Percentiles rank a stretch among this genome's conserved stretches.
Conservation (phyloP, 1,284 basidiomycete genomes). For the Trametes hirsuta region DNA sequence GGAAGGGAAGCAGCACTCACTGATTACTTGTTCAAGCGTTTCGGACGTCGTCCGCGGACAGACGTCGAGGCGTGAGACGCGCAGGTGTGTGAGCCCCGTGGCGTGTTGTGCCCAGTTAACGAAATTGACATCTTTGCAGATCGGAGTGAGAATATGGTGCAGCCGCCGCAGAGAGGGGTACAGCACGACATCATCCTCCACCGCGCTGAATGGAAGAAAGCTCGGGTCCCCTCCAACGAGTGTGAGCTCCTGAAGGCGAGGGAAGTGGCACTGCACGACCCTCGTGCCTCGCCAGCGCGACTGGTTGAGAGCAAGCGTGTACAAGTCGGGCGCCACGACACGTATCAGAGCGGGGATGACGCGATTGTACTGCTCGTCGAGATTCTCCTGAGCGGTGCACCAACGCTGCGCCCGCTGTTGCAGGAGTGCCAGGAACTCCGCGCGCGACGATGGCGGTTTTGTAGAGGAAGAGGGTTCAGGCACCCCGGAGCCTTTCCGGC, state of each 20-base stretch:
- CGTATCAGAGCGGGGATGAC: conserved; percentile 12
- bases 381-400: conserved; percentile 13
- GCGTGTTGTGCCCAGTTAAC: conserved; percentile 13
- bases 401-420: conserved; percentile 12
- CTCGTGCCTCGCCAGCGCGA: conserved; percentile 12
- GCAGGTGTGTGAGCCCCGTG: conserved; percentile 16
- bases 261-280: conserved; percentile 9
- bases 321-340: conserved; percentile 13
- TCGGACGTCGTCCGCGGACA: conserved; percentile 12
- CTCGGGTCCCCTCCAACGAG: conserved; percentile 17
- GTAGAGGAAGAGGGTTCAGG: background rate
- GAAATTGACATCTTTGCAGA: conserved; percentile 13
- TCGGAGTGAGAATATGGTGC: conserved; percentile 15
- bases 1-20: background rate
- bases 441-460: background rate
- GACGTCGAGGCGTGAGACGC: conserved; percentile 12
- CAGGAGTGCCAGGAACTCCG: background rate
- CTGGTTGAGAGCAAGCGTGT: conserved; percentile 15
- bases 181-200: background rate
- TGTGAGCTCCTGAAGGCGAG: conserved; percentile 17
- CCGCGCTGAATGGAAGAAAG: conserved; percentile 13
- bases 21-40: conserved; percentile 13
- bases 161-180: conserved; percentile 17
- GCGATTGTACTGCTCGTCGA: conserved; percentile 20
- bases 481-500: background rate